Base-by-base conservation (phyloP, 1,139 yeast species). In the Kazachstania sp. region DNA sequence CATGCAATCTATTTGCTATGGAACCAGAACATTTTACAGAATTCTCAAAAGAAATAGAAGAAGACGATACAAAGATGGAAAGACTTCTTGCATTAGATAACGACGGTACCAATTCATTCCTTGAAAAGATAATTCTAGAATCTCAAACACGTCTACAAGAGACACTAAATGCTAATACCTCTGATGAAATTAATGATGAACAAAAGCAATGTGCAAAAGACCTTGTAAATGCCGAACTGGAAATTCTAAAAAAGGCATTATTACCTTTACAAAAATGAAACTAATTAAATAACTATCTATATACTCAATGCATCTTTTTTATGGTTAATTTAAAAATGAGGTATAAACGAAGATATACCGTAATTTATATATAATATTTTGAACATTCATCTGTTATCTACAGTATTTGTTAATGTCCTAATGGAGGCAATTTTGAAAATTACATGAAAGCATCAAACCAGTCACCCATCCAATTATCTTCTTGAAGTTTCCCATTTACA, bases 1-100 rank as follows among this genome's bases (percentile, higher is more conserved):
- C 47, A 13, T 12, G 41, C n/a, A 50, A 49, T 30, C 37, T 50
- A 11, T 37, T 50, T 4, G 20, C 48, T n/a, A 31, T 50, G 45
- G 23, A 28, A 1, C 31, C 37, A 29, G 34, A 41, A 3, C 31
- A 38, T 9, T 47, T 35, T 37, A 19, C 39, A 13, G 18, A 31
- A 3, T 39, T 50, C 26, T 11, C 32, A 1, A 15, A 16, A 3
- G 43, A 20, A 15, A 15, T 39, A 4, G 31, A 35, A 4, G 31
- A 42, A 2, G 44, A 44, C 3, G 19, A 42, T 2, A 19, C n/a
- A 4, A 13, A 19, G 11, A 19, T 36, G 26, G 26, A 20, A 13
- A 20, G 13, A 4, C 28, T 36, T 12, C 23, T 36, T 15, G 42
- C 20, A 6, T 9, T 19, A 19, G 23, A 39, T 12, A 39, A 29